Evolutionary conservation across 2,329 filamentous ascomycete genomes (phyloP).

Genomic region (Uncinocarpus reesii): DNA sequence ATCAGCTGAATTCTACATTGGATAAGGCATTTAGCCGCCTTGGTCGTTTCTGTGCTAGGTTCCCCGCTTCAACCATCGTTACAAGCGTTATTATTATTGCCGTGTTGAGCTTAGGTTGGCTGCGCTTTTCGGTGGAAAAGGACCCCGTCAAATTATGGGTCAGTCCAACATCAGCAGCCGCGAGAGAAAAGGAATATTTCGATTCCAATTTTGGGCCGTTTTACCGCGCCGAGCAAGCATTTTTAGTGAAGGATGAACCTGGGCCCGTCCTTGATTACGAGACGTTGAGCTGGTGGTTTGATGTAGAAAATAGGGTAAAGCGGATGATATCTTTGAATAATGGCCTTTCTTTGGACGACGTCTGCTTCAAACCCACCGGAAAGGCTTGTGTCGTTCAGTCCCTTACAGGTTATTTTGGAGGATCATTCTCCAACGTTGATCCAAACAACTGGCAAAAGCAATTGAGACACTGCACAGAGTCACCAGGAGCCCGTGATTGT

Average conservation of each 20-base stretch:
- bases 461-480: conserved; percentile 62
- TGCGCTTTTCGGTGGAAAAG: conserved; percentile 77
- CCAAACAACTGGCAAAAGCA: conserved; percentile 60
- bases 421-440: conserved; percentile 52
- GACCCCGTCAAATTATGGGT: conserved; percentile 93
- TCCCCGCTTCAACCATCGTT: conserved; percentile 72
- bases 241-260: conserved; percentile 77
- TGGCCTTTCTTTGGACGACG: conserved; percentile 62
- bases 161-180: conserved; percentile 82
- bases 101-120: conserved; percentile 75
- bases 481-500: conserved; percentile 62
- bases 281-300: conserved; percentile 87
- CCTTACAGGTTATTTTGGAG: conserved; percentile 76
- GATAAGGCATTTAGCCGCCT: conserved; percentile 71
- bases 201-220: conserved; percentile 91
- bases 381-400: conserved; percentile 88
- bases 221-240: conserved; percentile 85
- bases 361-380: conserved; percentile 90
- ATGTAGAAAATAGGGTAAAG: conserved; percentile 67
- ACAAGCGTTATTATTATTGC: conserved; percentile 64
- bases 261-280: conserved; percentile 80
- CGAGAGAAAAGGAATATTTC: conserved; percentile 87
- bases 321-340: conserved; percentile 59
- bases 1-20: conserved; percentile 72
- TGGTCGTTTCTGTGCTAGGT: conserved; percentile 69